Conservation (phyloP, 2,329 filamentous ascomycete species). For the Gremmenia infestans region DNA sequence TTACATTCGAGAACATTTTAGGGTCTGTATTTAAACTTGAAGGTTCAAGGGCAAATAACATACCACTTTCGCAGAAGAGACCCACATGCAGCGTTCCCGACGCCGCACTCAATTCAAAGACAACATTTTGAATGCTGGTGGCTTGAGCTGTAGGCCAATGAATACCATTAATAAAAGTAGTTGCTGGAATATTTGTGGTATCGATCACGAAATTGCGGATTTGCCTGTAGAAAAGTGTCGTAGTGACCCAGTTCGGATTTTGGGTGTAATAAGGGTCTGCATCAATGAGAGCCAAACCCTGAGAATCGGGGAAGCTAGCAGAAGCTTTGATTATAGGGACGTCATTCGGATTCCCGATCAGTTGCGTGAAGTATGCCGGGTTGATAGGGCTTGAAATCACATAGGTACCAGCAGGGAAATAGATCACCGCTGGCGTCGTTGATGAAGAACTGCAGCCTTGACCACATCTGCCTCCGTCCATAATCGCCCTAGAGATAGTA, state of each 20-base stretch:
- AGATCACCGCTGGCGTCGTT: conserved; percentile 37
- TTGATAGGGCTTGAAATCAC: conserved; percentile 22
- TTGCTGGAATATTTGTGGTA: conserved; percentile 32
- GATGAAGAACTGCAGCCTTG: conserved; percentile 38
- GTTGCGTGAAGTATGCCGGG: conserved; percentile 23
- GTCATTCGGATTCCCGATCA: conserved; percentile 28
- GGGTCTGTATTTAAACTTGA: background rate
- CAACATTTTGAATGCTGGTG: conserved; percentile 57
- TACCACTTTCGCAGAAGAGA: conserved; percentile 52
- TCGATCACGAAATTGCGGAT: conserved; percentile 64
- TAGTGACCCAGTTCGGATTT: conserved; percentile 68
- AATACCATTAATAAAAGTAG: conserved; percentile 35
- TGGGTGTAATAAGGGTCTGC: conserved; percentile 71
- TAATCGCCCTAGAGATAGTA: background rate
- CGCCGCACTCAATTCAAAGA: conserved; percentile 50
- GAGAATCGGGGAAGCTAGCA: conserved; percentile 48
- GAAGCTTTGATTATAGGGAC: conserved; percentile 70
- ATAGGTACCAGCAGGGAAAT: conserved; percentile 28
- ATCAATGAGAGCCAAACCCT: conserved; percentile 82
- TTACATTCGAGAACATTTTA: conserved; percentile 7
- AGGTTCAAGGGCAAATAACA: background rate
- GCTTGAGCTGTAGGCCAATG: conserved; percentile 53
- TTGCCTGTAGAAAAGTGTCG: conserved; percentile 62
- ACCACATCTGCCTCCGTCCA: conserved; percentile 5
- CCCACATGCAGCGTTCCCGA: conserved; percentile 48